Conservation (phyloP, 306 rosid species). For the Cucurbita pepo region DNA sequence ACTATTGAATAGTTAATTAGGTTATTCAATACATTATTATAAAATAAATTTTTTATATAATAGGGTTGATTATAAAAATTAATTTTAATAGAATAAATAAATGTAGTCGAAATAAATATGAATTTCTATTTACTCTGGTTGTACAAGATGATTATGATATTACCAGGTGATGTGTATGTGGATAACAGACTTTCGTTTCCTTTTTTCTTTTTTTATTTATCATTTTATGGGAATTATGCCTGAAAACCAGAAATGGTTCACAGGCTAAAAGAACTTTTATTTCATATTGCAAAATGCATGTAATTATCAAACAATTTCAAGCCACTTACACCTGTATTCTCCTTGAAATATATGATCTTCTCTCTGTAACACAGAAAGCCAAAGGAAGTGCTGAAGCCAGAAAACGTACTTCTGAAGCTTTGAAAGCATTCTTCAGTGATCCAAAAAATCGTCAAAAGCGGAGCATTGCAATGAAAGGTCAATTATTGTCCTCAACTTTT, state of each 20-base stretch:
- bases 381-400: conserved; percentile 78
- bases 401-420: conserved; percentile 54
- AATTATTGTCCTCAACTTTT: neutral
- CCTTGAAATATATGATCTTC: neutral
- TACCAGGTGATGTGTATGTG: neutral
- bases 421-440: conserved; percentile 72
- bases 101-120: neutral
- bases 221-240: neutral
- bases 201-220: neutral
- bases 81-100: neutral
- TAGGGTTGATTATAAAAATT: no score
- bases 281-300: neutral
- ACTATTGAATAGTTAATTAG: no score
- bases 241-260: neutral
- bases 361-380: conserved; percentile 50
- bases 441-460: conserved; percentile 77
- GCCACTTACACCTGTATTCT: neutral
- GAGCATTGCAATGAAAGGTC: conserved; percentile 85
- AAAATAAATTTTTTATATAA: no score
- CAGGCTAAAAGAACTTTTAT: neutral
- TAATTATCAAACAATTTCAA: neutral
- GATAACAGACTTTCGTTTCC: neutral
- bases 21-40: no score
- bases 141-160: neutral
- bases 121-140: neutral